A percentile compares a stretch with the other conserved stretches of the same genome.
Evolutionary conservation across 1,284 basidiomycete genomes (phyloP).

Genomic region (Neolentinus lepideus): DNA sequence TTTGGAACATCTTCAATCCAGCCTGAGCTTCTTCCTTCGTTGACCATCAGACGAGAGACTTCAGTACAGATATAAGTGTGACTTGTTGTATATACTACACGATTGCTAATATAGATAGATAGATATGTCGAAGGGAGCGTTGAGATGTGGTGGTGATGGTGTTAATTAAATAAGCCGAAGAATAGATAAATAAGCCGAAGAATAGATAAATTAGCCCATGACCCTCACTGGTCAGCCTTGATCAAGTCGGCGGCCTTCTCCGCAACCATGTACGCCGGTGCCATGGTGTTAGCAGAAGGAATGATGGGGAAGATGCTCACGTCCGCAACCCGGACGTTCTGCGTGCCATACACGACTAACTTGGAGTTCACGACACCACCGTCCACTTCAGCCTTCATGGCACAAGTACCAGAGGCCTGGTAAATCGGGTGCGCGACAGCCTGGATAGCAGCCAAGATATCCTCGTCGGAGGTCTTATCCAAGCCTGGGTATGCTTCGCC

Average conservation of each 20-base stretch:
- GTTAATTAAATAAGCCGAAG: neutral
- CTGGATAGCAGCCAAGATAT: neutral
- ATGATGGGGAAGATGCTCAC: constrained; percentile 2
- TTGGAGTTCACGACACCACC: constrained; percentile 46
- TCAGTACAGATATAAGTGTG: neutral
- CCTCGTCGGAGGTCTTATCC: neutral
- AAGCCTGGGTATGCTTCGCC: neutral
- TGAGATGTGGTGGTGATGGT: neutral
- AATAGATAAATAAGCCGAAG: neutral
- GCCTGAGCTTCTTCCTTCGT: too few species aligned
- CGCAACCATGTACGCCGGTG: constrained; percentile 2
- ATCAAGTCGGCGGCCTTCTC: constrained; percentile 2
- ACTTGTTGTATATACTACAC: neutral
- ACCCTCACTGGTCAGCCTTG: constrained; percentile 3
- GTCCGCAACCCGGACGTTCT: constrained; percentile 15
- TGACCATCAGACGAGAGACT: too few species aligned
- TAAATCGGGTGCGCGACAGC: constrained; percentile 1
- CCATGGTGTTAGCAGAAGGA: neutral
- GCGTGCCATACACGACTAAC: constrained; percentile 32
- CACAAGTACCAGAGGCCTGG: constrained; percentile 1
- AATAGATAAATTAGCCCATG: neutral
- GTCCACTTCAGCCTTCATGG: constrained; percentile 37
- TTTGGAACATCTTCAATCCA: too few species aligned
- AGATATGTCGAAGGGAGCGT: neutral
- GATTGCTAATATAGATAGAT: neutral